Base-by-base conservation (phyloP, 495 filamentous ascomycete species). In the Penicillium psychrofluorescens region DNA sequence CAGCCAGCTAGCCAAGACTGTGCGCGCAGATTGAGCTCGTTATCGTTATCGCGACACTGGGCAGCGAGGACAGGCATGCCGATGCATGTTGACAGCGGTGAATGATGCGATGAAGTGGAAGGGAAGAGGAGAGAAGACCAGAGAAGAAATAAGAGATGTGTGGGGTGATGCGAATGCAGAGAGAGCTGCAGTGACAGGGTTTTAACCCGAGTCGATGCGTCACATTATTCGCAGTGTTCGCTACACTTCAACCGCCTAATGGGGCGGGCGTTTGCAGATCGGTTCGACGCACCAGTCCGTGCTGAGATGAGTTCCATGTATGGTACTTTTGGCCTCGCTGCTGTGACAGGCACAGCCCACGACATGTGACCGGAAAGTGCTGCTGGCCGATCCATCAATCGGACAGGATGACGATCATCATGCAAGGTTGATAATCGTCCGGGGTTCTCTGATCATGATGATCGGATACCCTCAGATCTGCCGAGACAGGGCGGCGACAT, bases 221-320 rank as follows among this genome's bases (percentile, higher is more conserved):
- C 60, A 63, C 58, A 63, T 63, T 51, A 63, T 63, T 51, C 32
- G 42, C 53, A 45, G 48, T 32, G 29, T 56, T 53, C 48, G 51
- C 53, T 55, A 54, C 57, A 61, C 50, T 43, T 44, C 40, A 45
- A 59, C 27, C 44, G 31, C 34, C 32, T 34, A 7, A 12, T 32
- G 2, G 22, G 22, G 22, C 29, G 39, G 15, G 27, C 12, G 46
- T 36, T 39, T 50, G 48, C 49, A 51, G 44, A 46, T 51, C 49
- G 36, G 36, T 49, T 46, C 39, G 41, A 22, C 22, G 22, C 22
- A 0, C 22, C 22, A 22, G 22, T 16, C 22, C 22, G 22, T 22
- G 22, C 22, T 22, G 22, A 16, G 15, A 4, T 16, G 15, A 16
- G 15, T 16, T 1, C 15, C 15, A 16, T 16, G 15, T 16, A 22